phyloP scores from a whole-genome alignment of 306 rosid genomes.

The Astragalus membranaceus region DNA sequence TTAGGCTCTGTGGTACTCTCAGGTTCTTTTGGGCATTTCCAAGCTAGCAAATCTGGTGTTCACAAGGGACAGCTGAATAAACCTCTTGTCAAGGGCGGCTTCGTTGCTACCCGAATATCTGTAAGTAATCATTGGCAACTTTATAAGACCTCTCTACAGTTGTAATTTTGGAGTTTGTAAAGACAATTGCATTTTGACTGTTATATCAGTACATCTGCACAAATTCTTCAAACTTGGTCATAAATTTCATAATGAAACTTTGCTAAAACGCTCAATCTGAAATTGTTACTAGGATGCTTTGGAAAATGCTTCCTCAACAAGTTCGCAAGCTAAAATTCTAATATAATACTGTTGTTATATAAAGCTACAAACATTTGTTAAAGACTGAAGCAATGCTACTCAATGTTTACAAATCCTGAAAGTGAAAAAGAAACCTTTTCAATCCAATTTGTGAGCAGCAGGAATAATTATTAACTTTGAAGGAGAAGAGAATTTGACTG shows the following conservation, averaged over 20 bases:
- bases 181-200: neutral
- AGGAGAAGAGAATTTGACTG: neutral
- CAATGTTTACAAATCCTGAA: neutral
- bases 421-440: neutral
- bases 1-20: constrained; percentile 26
- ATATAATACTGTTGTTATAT: neutral
- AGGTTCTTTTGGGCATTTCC: constrained; percentile 98
- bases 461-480: neutral
- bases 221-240: constrained; percentile 5
- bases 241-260: neutral
- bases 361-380: neutral
- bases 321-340: neutral
- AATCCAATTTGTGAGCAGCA: neutral
- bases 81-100: constrained; percentile 91
- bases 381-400: neutral
- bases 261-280: neutral
- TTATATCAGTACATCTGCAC: neutral
- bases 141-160: neutral
- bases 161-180: neutral
- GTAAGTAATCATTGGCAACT: constrained; percentile 38
- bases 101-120: constrained; percentile 93
- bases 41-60: constrained; percentile 91
- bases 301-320: neutral
- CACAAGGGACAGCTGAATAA: constrained; percentile 75
- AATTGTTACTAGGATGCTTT: neutral